A percentile compares a stretch with the other conserved stretches of the same genome.
These are phyloP conservation scores for Arabidopsis thaliana DNA, from an alignment of 345 rosid species.

Conservation along the genomic window TAIR10.1 NC_003071.7:8852501-8853000, in stretches of 20 bases:
- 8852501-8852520: slow-evolving; percentile 6
- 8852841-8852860: background rate
- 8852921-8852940: slow-evolving; percentile 14
- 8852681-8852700: background rate
- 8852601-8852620: background rate
- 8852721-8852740: background rate
- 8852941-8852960: slow-evolving; percentile 29
- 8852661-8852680: no score
- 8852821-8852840: background rate
- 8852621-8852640: no score
- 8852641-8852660: no score
- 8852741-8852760: background rate
- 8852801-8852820: background rate
- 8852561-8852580: background rate
- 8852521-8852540: background rate
- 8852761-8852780: background rate
- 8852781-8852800: background rate
- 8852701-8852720: background rate
- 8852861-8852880: background rate
- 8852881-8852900: background rate
- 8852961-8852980: slow-evolving; percentile 29
- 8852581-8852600: background rate
- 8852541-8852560: background rate
- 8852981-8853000: slow-evolving; percentile 32
- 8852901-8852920: background rate